Evolutionary conservation across 495 filamentous ascomycete species (phyloP), one percentile per base, ranked within the genome.

Genomic region (Polyplosphaeria fusca): DNA sequence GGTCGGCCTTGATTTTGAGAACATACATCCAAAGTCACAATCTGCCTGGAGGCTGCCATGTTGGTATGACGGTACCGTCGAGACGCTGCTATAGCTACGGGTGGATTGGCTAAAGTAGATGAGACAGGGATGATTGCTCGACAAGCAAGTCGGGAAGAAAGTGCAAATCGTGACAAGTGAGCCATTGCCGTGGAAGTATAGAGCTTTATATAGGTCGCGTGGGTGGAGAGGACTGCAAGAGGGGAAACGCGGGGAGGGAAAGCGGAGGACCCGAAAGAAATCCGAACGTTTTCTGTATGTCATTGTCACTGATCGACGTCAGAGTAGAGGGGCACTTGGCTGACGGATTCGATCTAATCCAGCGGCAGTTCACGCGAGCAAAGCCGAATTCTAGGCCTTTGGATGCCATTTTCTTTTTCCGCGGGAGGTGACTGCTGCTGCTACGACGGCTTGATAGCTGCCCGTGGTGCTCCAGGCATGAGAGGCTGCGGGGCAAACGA

Each of bases 21-120:
- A 42, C 39, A 42, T 53, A 67, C 65, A 43, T 65, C 61, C 14
- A 67, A 51, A 7, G 65, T 67, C 4, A 46, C 61, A 30, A 67
- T 61, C 11, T 49, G 58, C 22, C 57, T 62, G 48, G 37, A 40
- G 2, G 57, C n/a, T n/a, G n/a, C 40, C 65, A 67, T 64, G 18
- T 49, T 63, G 44, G 61, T 37, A 28, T 42, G 13, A 20, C 58
- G 56, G 26, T 56, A 59, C 4, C 16, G 51, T 18, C 54, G 54
- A 9, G 40, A 53, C 24, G 47, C 52, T 39, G 55, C 47, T 32
- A 47, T 53, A 12, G 46, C 43, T 51, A 30, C 22, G 11, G 54
- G 28, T 5, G 55, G 64, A 22, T 52, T 50, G 13, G 45, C 39
- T 23, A 58, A 38, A 20, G 42, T 32, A 3, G 45, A 44, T 12